Evolutionary conservation across 148 eudicot species (phyloP).

Genomic region (Rhododendron ferrugineum): DNA sequence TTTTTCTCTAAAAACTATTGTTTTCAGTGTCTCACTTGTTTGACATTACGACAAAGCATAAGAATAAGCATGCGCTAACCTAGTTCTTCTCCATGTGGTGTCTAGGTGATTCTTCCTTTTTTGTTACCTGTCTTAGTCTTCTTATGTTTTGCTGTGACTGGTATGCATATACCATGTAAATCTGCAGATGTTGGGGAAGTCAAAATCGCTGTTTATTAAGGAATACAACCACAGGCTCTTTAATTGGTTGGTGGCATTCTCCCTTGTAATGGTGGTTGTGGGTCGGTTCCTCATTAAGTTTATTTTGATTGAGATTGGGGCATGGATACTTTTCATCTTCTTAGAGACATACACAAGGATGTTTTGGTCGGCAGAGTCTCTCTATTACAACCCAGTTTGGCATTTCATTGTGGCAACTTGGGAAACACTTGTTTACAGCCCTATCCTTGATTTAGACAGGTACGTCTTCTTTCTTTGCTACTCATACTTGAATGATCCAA

Average conservation of each 20-base stretch:
- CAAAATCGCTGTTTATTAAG: constrained; percentile 76
- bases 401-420: constrained; percentile 77
- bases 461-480: constrained; percentile 6
- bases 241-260: constrained; percentile 96
- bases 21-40: not conserved
- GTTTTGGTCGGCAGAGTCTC: constrained; percentile 99
- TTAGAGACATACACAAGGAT: constrained; percentile 94
- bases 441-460: constrained; percentile 95
- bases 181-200: constrained; percentile 93
- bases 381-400: constrained; percentile 94
- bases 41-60: not conserved
- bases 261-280: constrained; percentile 89
- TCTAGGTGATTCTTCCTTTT: not conserved
- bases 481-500: not conserved
- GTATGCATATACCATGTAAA: not conserved
- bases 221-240: constrained; percentile 93
- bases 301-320: constrained; percentile 80
- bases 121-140: not conserved
- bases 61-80: not conserved
- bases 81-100: not conserved
- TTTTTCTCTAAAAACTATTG: not conserved
- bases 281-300: constrained; percentile 86
- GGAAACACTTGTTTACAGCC: constrained; percentile 94
- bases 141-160: not conserved
- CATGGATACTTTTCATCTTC: constrained; percentile 95